A percentile compares a stretch with the other conserved stretches of the same genome.
Evolutionary conservation across 768 basidiomycete genomes (phyloP).

Genomic region (Naematelia encephala): DNA sequence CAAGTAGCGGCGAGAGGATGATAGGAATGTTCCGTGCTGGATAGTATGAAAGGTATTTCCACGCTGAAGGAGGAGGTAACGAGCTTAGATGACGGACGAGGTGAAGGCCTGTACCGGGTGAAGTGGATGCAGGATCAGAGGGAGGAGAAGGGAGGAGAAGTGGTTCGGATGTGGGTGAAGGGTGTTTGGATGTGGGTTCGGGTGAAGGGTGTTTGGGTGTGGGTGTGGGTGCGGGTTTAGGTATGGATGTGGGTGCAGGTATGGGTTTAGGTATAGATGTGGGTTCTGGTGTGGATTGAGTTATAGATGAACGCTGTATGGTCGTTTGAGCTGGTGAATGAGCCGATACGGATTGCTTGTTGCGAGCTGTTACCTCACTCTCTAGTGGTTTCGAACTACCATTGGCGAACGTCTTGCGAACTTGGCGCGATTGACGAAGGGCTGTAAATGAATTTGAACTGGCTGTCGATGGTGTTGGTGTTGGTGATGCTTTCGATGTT

Average conservation of each 20-base stretch:
- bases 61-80: slow-evolving; percentile 6
- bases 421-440: slow-evolving; percentile 12
- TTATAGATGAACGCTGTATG: no score
- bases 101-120: slow-evolving; percentile 28
- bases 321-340: no score
- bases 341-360: no score
- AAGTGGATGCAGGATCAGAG: slow-evolving; percentile 18
- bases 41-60: slow-evolving; percentile 17
- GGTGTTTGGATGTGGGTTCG: background rate
- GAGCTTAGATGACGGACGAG: slow-evolving; percentile 22
- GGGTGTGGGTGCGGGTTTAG: background rate
- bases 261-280: no score
- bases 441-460: slow-evolving; percentile 14
- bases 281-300: no score
- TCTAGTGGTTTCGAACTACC: background rate
- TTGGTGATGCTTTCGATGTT: background rate
- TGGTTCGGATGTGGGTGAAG: background rate
- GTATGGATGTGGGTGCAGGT: no score
- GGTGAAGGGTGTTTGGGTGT: background rate
- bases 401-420: background rate
- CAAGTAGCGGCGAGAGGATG: slow-evolving; percentile 25
- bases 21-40: slow-evolving; percentile 19
- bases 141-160: slow-evolving; percentile 2
- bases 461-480: background rate
- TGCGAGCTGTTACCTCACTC: background rate